Base-by-base conservation (phyloP, 2,329 filamentous ascomycete genomes). In the Aspergillus carbonarius region DNA sequence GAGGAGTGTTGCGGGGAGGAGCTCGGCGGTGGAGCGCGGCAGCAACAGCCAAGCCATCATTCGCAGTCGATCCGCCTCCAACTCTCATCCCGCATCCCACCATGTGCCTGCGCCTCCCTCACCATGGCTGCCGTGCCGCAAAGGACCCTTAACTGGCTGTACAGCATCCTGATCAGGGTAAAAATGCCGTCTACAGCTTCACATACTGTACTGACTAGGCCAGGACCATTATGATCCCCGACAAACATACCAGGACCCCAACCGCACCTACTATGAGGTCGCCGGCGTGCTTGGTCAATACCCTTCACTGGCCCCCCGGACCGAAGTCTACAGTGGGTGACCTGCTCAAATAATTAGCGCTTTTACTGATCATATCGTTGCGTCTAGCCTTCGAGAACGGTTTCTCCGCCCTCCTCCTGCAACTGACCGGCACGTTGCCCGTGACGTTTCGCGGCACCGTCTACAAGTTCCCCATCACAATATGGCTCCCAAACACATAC, bases 401-500 rank as follows among this genome's bases (percentile, higher is more conserved):
- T 69, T 81, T 84, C 64, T 93, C 92, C 12, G 91, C 92, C 51
- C 85, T 99, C 30, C 88, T 99, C 55, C 82, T 99, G 51, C 90
- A 91, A 66, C 83, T 99, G 54, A 86, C 86, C 39, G 95, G 95
- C 65, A 98, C 93, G 3, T 78, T 99, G 37, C 93, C 95, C n/a
- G 93, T 96, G 60, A 82, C 84, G 66, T 99, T 98, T 78, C 88
- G 93, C 68, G 93, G 93, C 70, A 88, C 86, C 27, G 90, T 88
- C 4, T 99, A 98, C 76, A 86, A 91, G 64, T 98, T 98, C 68
- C 95, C 95, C 20, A 81, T 99, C 64, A 90, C 91, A 63, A 77
- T 98, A 84, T 98, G 95, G 93, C 83, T 98, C 46, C 95, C 95
- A 4, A 91, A 96, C 71, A 85, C 87, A 55, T 99, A 98, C 73